Base-by-base conservation (phyloP, 306 rosid genomes). In the Castanopsis chinensis region DNA sequence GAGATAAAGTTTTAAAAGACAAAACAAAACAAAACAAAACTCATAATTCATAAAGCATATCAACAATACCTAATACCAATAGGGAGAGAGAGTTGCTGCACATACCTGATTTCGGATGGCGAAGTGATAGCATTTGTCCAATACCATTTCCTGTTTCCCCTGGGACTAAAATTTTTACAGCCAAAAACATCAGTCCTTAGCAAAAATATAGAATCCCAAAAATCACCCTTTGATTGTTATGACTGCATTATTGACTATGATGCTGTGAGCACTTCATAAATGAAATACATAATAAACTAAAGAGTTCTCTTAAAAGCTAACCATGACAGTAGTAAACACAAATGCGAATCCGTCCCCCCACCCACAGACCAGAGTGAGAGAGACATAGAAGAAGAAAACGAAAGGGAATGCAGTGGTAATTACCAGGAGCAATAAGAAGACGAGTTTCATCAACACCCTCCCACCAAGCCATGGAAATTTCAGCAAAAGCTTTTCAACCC, bases 101-200 rank as follows among this genome's bases (percentile, higher is more conserved):
- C 57, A 33, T 75, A 92, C 99, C 98, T 64, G 92, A 87, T 80
- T 91, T 91, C 60, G 99, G 97, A 84, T 91, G 97, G 71, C 97
- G 93, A 37, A 95, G 94, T 3, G 76, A 77, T 23, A 92, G 78
- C 75, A 89, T 63, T 14, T 49, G 82, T 61, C 97, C 98, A 30
- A 32, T 60, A 37, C 86, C 90, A 85, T 87, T 73, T 87, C 85
- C 92, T 78, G 75, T 32, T 25, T 70, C 70, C 64, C 83, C 87
- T 75, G 85, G 80, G 82, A 86, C 99, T 94, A 87, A 3, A 45
- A 67, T 30, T 33, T n/a, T 58, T n/a, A 58, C 4, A 3, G n/a
- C 4, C 28, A 9, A 21, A 11, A 58, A 9, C 3, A 6, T 58
- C 28, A 11, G 27, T 10, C 6, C 25, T 8, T 6, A 65, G 1